phyloP scores from a whole-genome alignment of 1,284 basidiomycete species.

The Mycena citricolor region DNA sequence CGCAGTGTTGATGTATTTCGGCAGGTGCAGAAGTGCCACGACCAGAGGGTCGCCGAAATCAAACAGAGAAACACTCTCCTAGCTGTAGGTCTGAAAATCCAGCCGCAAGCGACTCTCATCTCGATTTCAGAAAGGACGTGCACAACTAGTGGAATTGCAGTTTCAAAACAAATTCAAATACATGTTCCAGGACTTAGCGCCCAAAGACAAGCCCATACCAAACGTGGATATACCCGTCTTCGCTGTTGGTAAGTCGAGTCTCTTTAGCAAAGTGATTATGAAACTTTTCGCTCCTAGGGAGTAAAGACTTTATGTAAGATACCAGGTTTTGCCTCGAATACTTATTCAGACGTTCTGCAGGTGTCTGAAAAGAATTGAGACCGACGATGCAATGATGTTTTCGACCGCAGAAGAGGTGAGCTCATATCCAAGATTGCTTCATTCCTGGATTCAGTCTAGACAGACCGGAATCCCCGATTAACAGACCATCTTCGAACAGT shows the following conservation, averaged over 20 bases:
- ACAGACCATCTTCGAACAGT: conserved; percentile 8
- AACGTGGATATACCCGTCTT: too few species aligned
- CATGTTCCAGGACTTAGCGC: conserved; percentile 3
- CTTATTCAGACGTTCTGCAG: background rate
- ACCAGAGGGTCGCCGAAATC: background rate
- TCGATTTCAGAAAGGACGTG: conserved; percentile 4
- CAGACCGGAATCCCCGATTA: conserved; percentile 16
- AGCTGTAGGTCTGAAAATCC: conserved; percentile 18
- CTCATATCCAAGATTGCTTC: background rate
- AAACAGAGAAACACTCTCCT: conserved; percentile 11
- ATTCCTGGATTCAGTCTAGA: background rate
- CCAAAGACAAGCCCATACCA: conserved; percentile 1
- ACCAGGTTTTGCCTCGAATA: conserved; percentile 17
- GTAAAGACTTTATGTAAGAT: too few species aligned
- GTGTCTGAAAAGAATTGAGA: conserved; percentile 3
- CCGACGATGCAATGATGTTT: conserved; percentile 4
- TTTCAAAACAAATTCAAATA: conserved; percentile 7
- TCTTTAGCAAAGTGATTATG: too few species aligned
- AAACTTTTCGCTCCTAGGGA: too few species aligned
- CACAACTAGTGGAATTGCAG: conserved; percentile 4
- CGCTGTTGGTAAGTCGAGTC: too few species aligned
- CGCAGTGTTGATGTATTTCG: background rate
- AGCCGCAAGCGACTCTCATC: too few species aligned
- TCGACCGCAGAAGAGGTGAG: conserved; percentile 11
- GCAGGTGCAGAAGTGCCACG: conserved; percentile 2